phyloP scores from a whole-genome alignment of 768 basidiomycete species.

The Lanmaoa rubissima region DNA sequence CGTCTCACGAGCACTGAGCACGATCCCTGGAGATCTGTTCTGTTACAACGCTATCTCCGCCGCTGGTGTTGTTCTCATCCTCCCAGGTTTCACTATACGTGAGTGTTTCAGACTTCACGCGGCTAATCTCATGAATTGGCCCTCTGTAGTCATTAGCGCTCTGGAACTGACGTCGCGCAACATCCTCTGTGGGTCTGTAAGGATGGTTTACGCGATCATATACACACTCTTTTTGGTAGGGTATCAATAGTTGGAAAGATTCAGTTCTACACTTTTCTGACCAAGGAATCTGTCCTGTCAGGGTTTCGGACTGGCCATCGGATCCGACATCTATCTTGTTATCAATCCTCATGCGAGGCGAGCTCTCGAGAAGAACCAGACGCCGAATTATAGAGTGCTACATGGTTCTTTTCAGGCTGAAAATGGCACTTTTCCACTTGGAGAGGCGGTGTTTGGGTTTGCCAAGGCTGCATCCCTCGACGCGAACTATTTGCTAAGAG shows the following conservation, averaged over 20 bases:
- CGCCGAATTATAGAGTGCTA: slow-evolving; percentile 40
- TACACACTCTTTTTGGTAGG: slow-evolving; percentile 78
- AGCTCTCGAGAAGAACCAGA: slow-evolving; percentile 31
- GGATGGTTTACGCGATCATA: slow-evolving; percentile 83
- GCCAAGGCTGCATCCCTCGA: slow-evolving; percentile 35
- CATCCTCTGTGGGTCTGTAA: slow-evolving; percentile 76
- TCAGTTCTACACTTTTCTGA: slow-evolving; percentile 6
- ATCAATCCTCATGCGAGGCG: slow-evolving; percentile 57
- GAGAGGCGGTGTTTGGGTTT: slow-evolving; percentile 48
- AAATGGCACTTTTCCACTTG: slow-evolving; percentile 46
- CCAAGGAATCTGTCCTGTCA: slow-evolving; percentile 23
- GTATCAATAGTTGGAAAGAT: neutral
- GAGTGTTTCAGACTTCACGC: slow-evolving; percentile 32
- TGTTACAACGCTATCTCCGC: slow-evolving; percentile 91
- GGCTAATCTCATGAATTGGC: neutral
- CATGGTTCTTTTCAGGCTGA: slow-evolving; percentile 54
- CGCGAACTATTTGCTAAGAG: slow-evolving; percentile 30
- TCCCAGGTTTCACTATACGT: slow-evolving; percentile 85
- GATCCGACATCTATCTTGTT: slow-evolving; percentile 76
- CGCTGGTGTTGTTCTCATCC: slow-evolving; percentile 85
- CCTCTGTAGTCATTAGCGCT: slow-evolving; percentile 62
- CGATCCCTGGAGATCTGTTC: slow-evolving; percentile 70
- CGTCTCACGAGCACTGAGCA: slow-evolving; percentile 73
- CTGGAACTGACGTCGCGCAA: slow-evolving; percentile 81
- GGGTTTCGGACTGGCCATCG: slow-evolving; percentile 84